Evolutionary conservation across 805 yeast species (phyloP).

Genomic region (Metschnikowia dekortorum): DNA sequence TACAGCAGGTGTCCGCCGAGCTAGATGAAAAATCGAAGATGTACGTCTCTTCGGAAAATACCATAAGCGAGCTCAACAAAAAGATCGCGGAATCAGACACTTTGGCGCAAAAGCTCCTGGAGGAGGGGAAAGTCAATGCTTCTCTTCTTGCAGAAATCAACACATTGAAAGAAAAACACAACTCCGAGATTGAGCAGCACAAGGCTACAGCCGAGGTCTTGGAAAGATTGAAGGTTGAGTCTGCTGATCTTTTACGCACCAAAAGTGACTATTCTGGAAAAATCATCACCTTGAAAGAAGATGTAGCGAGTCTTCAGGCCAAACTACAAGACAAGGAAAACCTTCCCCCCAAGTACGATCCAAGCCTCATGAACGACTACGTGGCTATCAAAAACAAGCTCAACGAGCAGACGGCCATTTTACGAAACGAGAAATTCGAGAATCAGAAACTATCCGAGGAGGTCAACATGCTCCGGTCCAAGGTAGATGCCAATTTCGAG

Average conservation of each 20-base stretch:
- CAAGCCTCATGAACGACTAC: slow-evolving; percentile 39
- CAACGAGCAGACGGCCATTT: slow-evolving; percentile 46
- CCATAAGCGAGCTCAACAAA: background rate
- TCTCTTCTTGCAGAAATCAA: slow-evolving; percentile 2
- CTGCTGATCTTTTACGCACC: slow-evolving; percentile 18
- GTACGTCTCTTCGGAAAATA: slow-evolving; percentile 1
- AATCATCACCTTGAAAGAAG: slow-evolving; percentile 22
- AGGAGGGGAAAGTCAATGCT: slow-evolving; percentile 1
- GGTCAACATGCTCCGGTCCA: slow-evolving; percentile 52
- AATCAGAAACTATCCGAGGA: slow-evolving; percentile 51
- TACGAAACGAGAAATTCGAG: slow-evolving; percentile 45
- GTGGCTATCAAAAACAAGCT: slow-evolving; percentile 47
- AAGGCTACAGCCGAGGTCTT: slow-evolving; percentile 5
- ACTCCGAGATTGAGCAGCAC: slow-evolving; percentile 6
- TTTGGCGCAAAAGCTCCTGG: background rate
- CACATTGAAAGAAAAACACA: slow-evolving; percentile 4
- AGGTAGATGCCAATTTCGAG: slow-evolving; percentile 16
- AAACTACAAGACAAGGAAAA: slow-evolving; percentile 33
- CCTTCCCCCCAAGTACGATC: slow-evolving; percentile 28
- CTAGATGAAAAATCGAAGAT: slow-evolving; percentile 1
- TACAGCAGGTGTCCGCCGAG: background rate
- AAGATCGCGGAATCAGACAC: background rate
- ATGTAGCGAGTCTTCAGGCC: slow-evolving; percentile 20
- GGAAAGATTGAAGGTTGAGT: slow-evolving; percentile 22
- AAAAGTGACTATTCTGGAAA: slow-evolving; percentile 26